phyloP scores from a whole-genome alignment of 345 rosid genomes.

The Boechera divaricarpa region DNA sequence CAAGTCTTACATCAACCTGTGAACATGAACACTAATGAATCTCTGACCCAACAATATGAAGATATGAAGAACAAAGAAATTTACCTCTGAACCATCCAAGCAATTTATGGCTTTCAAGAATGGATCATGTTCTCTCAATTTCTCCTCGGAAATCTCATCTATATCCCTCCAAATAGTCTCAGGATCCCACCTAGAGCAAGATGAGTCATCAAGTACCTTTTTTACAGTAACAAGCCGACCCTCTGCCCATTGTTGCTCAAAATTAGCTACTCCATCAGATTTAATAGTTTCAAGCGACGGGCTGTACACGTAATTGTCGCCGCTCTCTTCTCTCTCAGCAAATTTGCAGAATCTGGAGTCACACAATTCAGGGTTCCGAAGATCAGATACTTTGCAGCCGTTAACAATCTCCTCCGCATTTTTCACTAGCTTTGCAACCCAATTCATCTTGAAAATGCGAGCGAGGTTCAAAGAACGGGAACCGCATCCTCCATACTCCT shows the following conservation, averaged over 20 bases:
- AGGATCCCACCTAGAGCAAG: conserved; percentile 83
- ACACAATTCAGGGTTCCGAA: conserved; percentile 39
- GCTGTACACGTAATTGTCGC: conserved; percentile 68
- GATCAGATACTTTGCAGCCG: conserved; percentile 72
- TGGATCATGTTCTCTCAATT: conserved; percentile 64
- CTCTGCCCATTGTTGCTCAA: conserved; percentile 80
- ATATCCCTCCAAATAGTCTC: conserved; percentile 76
- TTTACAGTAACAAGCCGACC: conserved; percentile 79
- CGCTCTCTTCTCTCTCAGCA: conserved; percentile 63
- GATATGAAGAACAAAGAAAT: conserved; percentile 27
- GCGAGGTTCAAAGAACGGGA: conserved; percentile 65
- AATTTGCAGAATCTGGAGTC: conserved; percentile 54
- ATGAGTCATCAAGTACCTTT: conserved; percentile 66
- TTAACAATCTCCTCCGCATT: conserved; percentile 92
- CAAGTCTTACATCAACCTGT: conserved; percentile 81
- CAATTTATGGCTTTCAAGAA: conserved; percentile 78
- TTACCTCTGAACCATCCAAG: conserved; percentile 79
- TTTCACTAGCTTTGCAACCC: conserved; percentile 97
- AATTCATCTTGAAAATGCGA: conserved; percentile 95
- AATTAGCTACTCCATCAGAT: conserved; percentile 61
- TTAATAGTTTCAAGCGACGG: conserved; percentile 61
- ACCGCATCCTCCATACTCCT: conserved; percentile 86
- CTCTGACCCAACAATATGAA: conserved; percentile 37
- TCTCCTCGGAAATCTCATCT: conserved; percentile 73
- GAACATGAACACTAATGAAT: conserved; percentile 33